phyloP scores from a whole-genome alignment of 805 yeast genomes.

The Priceomyces medius region DNA sequence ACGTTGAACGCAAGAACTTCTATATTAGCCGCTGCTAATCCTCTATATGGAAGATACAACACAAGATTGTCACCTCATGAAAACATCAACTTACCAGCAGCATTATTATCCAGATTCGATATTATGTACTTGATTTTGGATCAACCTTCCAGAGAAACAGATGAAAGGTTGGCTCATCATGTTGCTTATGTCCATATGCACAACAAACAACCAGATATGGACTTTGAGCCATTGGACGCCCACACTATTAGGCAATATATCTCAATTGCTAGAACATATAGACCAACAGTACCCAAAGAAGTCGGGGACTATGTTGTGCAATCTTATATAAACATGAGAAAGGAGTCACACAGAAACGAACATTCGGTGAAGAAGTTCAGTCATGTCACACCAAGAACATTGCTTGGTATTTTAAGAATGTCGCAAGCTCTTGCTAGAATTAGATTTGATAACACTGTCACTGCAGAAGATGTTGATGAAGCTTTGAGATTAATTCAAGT shows the following conservation, averaged over 20 bases:
- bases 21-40: conserved; percentile 97
- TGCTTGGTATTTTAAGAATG: conserved; percentile 85
- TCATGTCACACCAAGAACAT: conserved; percentile 93
- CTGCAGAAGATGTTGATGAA: conserved; percentile 86
- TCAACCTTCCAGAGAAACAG: conserved; percentile 74
- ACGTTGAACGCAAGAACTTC: conserved; percentile 94
- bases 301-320: conserved; percentile 87
- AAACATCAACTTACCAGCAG: conserved; percentile 95
- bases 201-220: conserved; percentile 78
- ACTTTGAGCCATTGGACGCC: conserved; percentile 74
- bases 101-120: conserved; percentile 92
- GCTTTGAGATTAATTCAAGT: conserved; percentile 84
- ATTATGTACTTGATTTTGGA: conserved; percentile 83
- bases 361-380: conserved; percentile 76
- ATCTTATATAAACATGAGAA: conserved; percentile 87
- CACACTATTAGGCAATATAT: conserved; percentile 82
- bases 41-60: conserved; percentile 91
- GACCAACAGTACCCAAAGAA: conserved; percentile 81
- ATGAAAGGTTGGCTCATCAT: conserved; percentile 85
- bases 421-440: conserved; percentile 93
- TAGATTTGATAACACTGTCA: conserved; percentile 72
- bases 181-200: conserved; percentile 96
- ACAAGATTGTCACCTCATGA: conserved; percentile 88
- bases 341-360: conserved; percentile 80
- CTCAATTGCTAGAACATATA: conserved; percentile 75